Percentiles rank a stretch among this genome's conserved stretches.
Conservation (phyloP, 306 rosid species). For the Pterocarpus santalinus region DNA sequence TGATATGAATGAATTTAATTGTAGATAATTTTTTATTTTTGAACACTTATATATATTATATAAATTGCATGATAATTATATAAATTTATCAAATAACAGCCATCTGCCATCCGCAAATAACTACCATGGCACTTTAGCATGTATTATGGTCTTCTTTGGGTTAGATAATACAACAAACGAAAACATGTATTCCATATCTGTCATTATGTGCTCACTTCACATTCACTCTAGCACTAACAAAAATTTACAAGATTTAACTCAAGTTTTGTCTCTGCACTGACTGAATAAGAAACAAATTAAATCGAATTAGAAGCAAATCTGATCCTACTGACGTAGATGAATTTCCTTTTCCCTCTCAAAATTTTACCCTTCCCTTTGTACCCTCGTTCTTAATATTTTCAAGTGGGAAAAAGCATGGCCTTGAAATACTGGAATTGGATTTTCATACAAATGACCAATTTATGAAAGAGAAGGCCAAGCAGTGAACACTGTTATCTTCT, state of each 20-base stretch:
- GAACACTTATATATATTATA: no score
- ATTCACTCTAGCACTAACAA: conserved; percentile 27
- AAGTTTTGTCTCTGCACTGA: conserved; percentile 10
- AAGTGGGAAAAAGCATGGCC: conserved; percentile 42
- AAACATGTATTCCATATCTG: neutral
- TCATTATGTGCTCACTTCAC: conserved; percentile 32
- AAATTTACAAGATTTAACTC: conserved; percentile 33
- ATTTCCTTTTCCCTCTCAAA: conserved; percentile 31
- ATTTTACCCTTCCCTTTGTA: conserved; percentile 6
- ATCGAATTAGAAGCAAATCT: conserved; percentile 50
- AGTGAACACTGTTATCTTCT: conserved; percentile 76
- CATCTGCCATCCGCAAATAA: no score
- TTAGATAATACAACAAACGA: neutral
- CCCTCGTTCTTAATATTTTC: conserved; percentile 33
- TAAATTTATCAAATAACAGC: no score
- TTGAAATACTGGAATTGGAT: conserved; percentile 16
- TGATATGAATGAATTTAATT: no score
- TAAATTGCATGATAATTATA: no score
- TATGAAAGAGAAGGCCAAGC: conserved; percentile 90
- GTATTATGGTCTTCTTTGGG: conserved; percentile 4
- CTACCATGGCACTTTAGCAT: neutral
- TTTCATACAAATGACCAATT: conserved; percentile 98
- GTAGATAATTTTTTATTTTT: no score
- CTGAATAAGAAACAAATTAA: conserved; percentile 47
- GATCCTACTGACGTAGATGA: conserved; percentile 26